Evolutionary conservation across 768 basidiomycete genomes (phyloP).

Genomic region (Myochromella boudieri): DNA sequence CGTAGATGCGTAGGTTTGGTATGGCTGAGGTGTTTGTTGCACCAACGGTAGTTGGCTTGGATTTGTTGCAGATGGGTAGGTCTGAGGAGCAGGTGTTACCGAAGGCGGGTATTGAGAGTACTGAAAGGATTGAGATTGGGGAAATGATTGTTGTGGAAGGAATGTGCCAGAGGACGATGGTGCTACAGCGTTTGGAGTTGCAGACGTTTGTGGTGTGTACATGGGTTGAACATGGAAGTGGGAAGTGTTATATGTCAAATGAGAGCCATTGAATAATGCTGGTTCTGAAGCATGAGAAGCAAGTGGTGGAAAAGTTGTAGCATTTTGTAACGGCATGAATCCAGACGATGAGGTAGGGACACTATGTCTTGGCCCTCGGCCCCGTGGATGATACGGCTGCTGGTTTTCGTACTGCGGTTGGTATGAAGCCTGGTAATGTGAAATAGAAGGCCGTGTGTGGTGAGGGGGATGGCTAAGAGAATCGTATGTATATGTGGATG

Average conservation of each 20-base stretch:
- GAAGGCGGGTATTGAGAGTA: constrained; percentile 38
- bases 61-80: constrained; percentile 30
- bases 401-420: constrained; percentile 35
- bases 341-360: constrained; percentile 68
- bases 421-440: constrained; percentile 38
- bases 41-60: constrained; percentile 22
- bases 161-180: constrained; percentile 37
- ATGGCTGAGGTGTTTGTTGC: constrained; percentile 34
- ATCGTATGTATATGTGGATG: constrained; percentile 36
- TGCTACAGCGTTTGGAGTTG: constrained; percentile 18
- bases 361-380: constrained; percentile 63
- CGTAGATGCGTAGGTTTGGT: constrained; percentile 30
- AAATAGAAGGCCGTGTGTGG: constrained; percentile 24
- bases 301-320: constrained; percentile 38
- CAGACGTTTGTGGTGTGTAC: constrained; percentile 27
- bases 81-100: constrained; percentile 36
- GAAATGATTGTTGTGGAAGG: constrained; percentile 38
- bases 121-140: constrained; percentile 28
- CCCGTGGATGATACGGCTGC: constrained; percentile 34
- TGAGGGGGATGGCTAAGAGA: constrained; percentile 35
- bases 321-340: constrained; percentile 55
- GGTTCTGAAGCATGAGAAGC: constrained; percentile 43
- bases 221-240: constrained; percentile 32
- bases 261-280: constrained; percentile 9
- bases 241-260: constrained; percentile 31